Evolutionary conservation across 768 basidiomycete species (phyloP).

Genomic region (Kwoniella sp.): DNA sequence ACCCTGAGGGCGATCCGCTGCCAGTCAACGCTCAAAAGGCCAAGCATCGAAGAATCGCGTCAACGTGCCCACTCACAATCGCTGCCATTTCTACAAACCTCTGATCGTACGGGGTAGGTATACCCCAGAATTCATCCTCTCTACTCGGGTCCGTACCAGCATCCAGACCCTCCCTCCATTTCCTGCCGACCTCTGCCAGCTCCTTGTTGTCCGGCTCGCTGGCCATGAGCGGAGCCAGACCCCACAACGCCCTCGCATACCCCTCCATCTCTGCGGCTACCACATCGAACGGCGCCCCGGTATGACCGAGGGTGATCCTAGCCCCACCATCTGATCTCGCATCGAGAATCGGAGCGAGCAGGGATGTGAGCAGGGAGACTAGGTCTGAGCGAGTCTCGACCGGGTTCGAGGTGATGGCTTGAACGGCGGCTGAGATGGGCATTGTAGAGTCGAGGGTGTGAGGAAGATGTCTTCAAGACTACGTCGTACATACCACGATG

Average conservation of each 20-base stretch:
- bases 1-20: conserved; percentile 33
- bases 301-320: conserved; percentile 26
- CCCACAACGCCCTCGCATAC: conserved; percentile 29
- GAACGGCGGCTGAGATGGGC: conserved; percentile 9
- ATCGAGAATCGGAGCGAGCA: conserved; percentile 22
- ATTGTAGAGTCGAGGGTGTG: too few relatives aligned
- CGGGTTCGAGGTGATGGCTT: conserved; percentile 28
- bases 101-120: conserved; percentile 67
- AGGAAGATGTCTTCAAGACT: background rate
- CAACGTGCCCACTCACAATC: conserved; percentile 52
- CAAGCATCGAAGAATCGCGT: background rate
- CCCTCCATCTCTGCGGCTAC: conserved; percentile 41
- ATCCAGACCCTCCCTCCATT: conserved; percentile 62
- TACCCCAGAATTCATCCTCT: conserved; percentile 69
- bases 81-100: conserved; percentile 76
- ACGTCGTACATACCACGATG: background rate
- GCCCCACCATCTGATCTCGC: conserved; percentile 23
- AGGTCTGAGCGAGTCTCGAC: conserved; percentile 27
- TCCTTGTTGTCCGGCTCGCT: conserved; percentile 22
- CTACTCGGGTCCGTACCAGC: conserved; percentile 60
- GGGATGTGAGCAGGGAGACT: conserved; percentile 21
- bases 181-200: conserved; percentile 14
- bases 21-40: too few relatives aligned
- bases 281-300: conserved; percentile 31
- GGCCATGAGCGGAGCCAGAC: conserved; percentile 27